Base-by-base conservation (phyloP, 1,284 basidiomycete genomes). In the Cutaneotrichosporon spelunceum region DNA sequence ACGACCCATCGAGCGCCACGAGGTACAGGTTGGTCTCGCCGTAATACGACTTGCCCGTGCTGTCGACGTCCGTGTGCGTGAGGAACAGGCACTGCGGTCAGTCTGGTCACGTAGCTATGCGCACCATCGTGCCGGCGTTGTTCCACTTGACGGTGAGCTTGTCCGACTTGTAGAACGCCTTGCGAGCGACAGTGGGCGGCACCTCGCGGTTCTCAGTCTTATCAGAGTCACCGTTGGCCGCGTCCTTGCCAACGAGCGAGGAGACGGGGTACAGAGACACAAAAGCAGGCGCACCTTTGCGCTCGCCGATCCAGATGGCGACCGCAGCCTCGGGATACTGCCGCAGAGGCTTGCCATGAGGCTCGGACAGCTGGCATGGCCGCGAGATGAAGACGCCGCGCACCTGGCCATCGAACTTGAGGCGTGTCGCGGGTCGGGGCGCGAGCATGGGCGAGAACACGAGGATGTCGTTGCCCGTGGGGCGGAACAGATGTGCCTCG, bases 161-260 rank as follows among this genome's bases (percentile, higher is more conserved):
- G 81, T 98, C 94, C 2, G 94, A 93, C 81, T 97, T 97, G 86
- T 88, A 98, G 79, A 98, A 98, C 1, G 87, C 89, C 83, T 98
- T 98, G 69, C 82, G 79, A n/a, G 81, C 81, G 6, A 73, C 68
- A 1, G 80, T 79, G 47, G 65, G 59, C 2, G 79, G 79, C 60
- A 78, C 65, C 56, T 75, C 71, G 53, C 69, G 72, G 10, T 67
- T 74, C 62, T 73, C 72, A 86, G 85, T 74, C 86, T 87, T 4
- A 86, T 87, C 10, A 87, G 88, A 6, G 83, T 78, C 33, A 42
- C 60, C 52, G 59, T 57, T 59, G 83, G 60, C 61, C 57, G 53
- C 59, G 11, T 72, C 72, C 59, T 53, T 64, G 16, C 74, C 73
- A 26, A 76, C 27, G 8, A 92, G 85, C 9, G 86, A 84, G 57